These are phyloP conservation scores for Huntiella abstrusa DNA, from an alignment of 2,329 filamentous ascomycete genomes.

Conservation along the genomic window DNA sequence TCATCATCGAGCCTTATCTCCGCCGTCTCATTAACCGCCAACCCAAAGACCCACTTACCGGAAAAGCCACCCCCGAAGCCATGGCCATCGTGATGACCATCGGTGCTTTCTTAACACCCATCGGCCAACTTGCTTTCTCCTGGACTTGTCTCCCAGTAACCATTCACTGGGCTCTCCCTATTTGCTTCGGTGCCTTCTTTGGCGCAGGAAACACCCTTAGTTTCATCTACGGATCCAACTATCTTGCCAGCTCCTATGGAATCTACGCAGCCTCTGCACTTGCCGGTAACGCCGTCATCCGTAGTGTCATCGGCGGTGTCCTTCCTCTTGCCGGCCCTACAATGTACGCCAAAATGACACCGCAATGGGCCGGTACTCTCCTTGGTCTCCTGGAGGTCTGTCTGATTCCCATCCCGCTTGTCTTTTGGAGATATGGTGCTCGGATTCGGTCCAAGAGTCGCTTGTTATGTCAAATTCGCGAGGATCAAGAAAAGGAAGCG, in stretches of 20 bases:
- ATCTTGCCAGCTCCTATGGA: slow-evolving; percentile 59
- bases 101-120: slow-evolving; percentile 51
- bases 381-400: slow-evolving; percentile 53
- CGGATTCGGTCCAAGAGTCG: slow-evolving; percentile 32
- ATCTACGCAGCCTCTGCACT: slow-evolving; percentile 69
- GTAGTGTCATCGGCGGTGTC: slow-evolving; percentile 56
- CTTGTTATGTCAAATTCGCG: slow-evolving; percentile 25
- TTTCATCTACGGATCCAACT: slow-evolving; percentile 71
- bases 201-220: slow-evolving; percentile 57
- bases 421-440: slow-evolving; percentile 50
- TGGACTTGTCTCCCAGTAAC: slow-evolving; percentile 66
- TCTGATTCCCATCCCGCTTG: slow-evolving; percentile 61
- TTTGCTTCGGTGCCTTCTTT: slow-evolving; percentile 63
- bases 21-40: slow-evolving; percentile 62
- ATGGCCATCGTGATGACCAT: slow-evolving; percentile 66
- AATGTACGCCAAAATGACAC: slow-evolving; percentile 51
- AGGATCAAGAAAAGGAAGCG: slow-evolving; percentile 23
- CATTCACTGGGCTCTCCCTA: slow-evolving; percentile 68
- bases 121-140: slow-evolving; percentile 70
- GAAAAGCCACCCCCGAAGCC: slow-evolving; percentile 56
- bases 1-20: slow-evolving; percentile 50
- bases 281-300: slow-evolving; percentile 58
- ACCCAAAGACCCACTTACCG: slow-evolving; percentile 54
- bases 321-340: slow-evolving; percentile 55
- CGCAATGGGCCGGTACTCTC: slow-evolving; percentile 64